Base-by-base conservation (phyloP, 768 basidiomycete species). In the Russula earlei region DNA sequence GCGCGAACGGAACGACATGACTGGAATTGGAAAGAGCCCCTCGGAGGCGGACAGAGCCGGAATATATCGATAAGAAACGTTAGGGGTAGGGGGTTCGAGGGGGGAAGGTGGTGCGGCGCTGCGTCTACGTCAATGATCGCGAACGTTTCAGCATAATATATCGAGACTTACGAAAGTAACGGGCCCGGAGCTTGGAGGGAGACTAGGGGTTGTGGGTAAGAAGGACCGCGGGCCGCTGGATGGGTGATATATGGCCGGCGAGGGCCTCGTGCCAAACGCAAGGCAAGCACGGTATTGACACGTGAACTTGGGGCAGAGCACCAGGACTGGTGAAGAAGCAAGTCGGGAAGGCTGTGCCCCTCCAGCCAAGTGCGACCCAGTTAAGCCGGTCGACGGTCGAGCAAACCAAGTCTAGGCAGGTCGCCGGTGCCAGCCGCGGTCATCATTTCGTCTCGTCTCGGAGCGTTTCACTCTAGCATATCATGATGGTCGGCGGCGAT, bases 231-330 rank as follows among this genome's bases (percentile, higher is more conserved):
- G 44, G 27, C 50, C 40, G 20, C 24, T 52, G 24, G 44, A 49
- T 9, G 34, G 20, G 27, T 41, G 31, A 52, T 58, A 60, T 58
- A 58, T 48, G 50, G 53, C 44, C 34, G 36, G 34, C 17, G 27
- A 27, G n/a, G 36, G 51, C 59, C 59, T 60, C 59, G 50, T 59
- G 60, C 43, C 11, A 33, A 50, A 49, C 20, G 49, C 57, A 49
- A 60, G 60, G 58, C 52, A 58, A 54, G 37, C 52, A 61, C 58
- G 49, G 31, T 31, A 45, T 29, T 53, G 36, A 49, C 57, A 58
- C 57, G 57, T 58, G 57, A 49, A 54, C 25, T 9, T 17, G 12
- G 38, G 49, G 11, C 20, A 5, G 17, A 22, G 27, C n/a, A 31
- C 19, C 47, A 37, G n/a, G 31, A 24, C 34, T 38, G 19, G n/a